phyloP scores from a whole-genome alignment of 192 early-diverging fungal genomes.

The Backusella sp. region DNA sequence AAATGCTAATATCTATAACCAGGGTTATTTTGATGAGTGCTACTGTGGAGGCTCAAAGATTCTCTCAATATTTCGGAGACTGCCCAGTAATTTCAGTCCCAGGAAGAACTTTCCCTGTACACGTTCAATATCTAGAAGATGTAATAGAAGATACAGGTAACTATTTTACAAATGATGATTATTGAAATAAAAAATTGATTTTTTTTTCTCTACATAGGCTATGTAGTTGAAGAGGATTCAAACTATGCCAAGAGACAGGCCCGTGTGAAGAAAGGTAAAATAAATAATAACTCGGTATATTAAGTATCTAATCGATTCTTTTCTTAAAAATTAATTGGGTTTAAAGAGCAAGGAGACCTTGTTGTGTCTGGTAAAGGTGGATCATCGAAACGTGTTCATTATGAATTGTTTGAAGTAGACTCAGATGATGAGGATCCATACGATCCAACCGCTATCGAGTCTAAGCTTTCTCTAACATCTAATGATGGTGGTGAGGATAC shows the following conservation, averaged over 20 bases:
- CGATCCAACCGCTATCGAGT: slow-evolving; percentile 7
- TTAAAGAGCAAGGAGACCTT: slow-evolving; percentile 9
- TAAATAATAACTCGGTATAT: background rate
- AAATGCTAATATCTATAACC: background rate
- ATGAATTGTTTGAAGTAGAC: slow-evolving; percentile 37
- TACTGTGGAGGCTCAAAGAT: slow-evolving; percentile 65
- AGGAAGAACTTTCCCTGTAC: slow-evolving; percentile 58
- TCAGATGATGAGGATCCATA: slow-evolving; percentile 29
- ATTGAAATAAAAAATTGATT: slow-evolving; percentile 10
- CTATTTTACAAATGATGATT: background rate
- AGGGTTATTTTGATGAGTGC: slow-evolving; percentile 72
- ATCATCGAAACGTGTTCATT: slow-evolving; percentile 24
- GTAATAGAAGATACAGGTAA: slow-evolving; percentile 55
- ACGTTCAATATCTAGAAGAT: slow-evolving; percentile 67
- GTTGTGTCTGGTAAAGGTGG: slow-evolving; percentile 42
- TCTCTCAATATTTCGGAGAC: slow-evolving; percentile 58
- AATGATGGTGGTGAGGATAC: slow-evolving; percentile 6
- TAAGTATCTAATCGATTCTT: background rate
- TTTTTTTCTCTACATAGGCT: slow-evolving; percentile 31
- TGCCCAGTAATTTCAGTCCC: slow-evolving; percentile 62
- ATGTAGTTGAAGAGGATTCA: slow-evolving; percentile 46
- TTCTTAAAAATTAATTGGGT: background rate
- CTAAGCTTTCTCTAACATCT: slow-evolving; percentile 1
- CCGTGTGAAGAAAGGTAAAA: slow-evolving; percentile 20
- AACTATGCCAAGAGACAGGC: slow-evolving; percentile 30